Evolutionary conservation across 441 rosid species (phyloP).

Genomic region (Croton laevigatus): DNA sequence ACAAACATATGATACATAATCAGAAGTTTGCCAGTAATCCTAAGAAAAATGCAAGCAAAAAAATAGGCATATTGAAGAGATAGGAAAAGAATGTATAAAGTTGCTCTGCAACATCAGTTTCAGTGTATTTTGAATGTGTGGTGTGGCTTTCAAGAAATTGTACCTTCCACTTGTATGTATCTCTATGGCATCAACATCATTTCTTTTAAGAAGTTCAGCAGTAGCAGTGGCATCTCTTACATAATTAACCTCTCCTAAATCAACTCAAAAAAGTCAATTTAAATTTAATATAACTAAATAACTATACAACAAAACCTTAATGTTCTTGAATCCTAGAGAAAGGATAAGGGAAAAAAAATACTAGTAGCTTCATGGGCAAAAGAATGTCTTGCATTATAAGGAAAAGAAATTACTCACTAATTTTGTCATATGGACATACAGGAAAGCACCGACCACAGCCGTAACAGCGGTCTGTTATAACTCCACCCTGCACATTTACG

Average conservation of each 20-base stretch:
- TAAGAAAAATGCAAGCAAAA: background rate
- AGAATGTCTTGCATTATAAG: background rate
- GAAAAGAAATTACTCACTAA: slow-evolving; percentile 33
- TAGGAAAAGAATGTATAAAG: background rate
- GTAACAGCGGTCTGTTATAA: slow-evolving; percentile 54
- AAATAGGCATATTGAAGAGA: background rate
- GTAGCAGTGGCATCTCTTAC: slow-evolving; percentile 49
- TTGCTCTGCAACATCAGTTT: background rate
- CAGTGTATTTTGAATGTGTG: background rate
- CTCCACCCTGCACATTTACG: slow-evolving; percentile 42
- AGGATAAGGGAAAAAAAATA: background rate
- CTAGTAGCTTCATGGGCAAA: too few species aligned
- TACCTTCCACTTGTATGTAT: slow-evolving; percentile 65
- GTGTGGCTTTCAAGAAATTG: background rate
- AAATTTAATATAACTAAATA: background rate
- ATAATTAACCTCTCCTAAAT: slow-evolving; percentile 41
- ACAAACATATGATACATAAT: background rate
- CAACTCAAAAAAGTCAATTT: slow-evolving; percentile 15
- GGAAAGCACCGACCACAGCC: slow-evolving; percentile 75
- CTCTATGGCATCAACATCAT: slow-evolving; percentile 57
- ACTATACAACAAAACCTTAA: background rate
- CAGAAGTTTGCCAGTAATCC: background rate
- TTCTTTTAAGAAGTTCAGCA: slow-evolving; percentile 41
- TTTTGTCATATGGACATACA: slow-evolving; percentile 57
- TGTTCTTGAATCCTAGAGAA: background rate